A percentile compares a stretch with the other conserved stretches of the same genome.
Conservation (phyloP, 2,329 filamentous ascomycete species). For the Cladorrhinum sp. region DNA sequence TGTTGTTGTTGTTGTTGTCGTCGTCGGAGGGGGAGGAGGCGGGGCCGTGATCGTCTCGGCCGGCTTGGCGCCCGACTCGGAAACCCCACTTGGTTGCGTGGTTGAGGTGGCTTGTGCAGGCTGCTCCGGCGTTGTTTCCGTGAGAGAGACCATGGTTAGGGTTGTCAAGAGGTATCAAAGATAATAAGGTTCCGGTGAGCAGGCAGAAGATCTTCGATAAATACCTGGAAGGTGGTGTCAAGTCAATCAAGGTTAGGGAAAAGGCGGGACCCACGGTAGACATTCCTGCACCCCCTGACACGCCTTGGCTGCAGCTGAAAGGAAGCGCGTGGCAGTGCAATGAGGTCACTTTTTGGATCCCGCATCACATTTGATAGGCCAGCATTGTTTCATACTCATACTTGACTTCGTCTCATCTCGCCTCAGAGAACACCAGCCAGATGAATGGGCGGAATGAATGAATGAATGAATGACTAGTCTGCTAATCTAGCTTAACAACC, state of each 20-base stretch:
- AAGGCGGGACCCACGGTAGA: neutral
- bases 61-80: conserved; percentile 11
- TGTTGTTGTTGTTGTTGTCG: neutral
- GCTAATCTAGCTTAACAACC: neutral
- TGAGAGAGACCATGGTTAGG: neutral
- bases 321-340: neutral
- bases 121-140: neutral
- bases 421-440: neutral
- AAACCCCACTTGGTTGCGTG: neutral
- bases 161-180: neutral
- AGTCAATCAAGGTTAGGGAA: neutral
- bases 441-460: neutral
- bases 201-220: neutral
- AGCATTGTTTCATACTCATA: neutral
- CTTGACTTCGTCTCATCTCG: neutral
- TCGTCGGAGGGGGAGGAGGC: too few species aligned
- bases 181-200: neutral
- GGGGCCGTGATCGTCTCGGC: conserved; percentile 8
- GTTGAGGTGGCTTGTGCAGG: neutral
- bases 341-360: neutral
- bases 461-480: neutral
- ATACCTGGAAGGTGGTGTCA: neutral
- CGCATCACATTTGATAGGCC: neutral
- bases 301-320: neutral
- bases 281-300: neutral